Percentiles rank a stretch among this genome's conserved stretches.
These are phyloP conservation scores for Abelmoschus esculentus DNA, from an alignment of 345 rosid species.

Conservation along the genomic window DNA sequence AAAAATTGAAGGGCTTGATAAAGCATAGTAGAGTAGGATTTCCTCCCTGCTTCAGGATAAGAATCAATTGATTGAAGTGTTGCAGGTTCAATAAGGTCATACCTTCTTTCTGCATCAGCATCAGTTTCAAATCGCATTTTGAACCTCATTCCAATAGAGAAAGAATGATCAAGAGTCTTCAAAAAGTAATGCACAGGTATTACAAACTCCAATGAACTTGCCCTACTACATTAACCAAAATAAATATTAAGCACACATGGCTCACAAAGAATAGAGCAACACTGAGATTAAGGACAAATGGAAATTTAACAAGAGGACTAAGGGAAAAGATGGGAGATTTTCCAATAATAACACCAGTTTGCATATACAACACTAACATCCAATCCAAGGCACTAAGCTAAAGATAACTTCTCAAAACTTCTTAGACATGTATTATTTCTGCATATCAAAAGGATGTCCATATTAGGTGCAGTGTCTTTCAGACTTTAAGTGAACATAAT, in stretches of 20 bases:
- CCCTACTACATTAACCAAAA: slow-evolving; percentile 29
- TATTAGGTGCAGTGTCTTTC: background rate
- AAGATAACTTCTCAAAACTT: background rate
- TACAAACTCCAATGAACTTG: slow-evolving; percentile 66
- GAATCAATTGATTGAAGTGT: background rate
- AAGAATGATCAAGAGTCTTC: slow-evolving; percentile 58
- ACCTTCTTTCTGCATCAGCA: slow-evolving; percentile 89
- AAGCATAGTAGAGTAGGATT: background rate
- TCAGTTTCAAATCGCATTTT: slow-evolving; percentile 68
- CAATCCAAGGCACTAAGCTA: no score
- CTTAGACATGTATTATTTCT: background rate
- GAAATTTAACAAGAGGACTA: no score
- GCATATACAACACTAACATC: background rate
- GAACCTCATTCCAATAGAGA: slow-evolving; percentile 79
- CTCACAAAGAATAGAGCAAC: background rate
- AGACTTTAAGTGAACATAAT: background rate
- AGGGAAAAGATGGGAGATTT: background rate
- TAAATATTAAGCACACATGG: background rate
- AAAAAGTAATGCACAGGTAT: slow-evolving; percentile 58
- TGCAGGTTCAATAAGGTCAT: slow-evolving; percentile 8
- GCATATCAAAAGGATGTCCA: background rate
- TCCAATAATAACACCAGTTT: background rate
- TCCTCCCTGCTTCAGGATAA: background rate
- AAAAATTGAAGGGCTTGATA: slow-evolving; percentile 2
- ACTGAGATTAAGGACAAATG: slow-evolving; percentile 9